Conservation (phyloP, 495 filamentous ascomycete genomes). For the Annulohypoxylon stygium region DNA sequence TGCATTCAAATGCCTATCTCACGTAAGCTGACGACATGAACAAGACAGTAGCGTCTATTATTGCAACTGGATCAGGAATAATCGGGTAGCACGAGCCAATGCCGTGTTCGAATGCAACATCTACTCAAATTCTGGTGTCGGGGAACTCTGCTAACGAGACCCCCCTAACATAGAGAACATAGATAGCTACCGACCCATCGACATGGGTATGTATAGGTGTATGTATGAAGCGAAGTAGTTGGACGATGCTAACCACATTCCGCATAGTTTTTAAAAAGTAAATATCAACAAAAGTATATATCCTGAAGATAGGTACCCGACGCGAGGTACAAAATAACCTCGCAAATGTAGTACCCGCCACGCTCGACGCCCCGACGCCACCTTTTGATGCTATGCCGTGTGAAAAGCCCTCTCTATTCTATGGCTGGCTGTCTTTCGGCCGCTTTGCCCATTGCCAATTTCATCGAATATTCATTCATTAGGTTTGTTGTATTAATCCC, state of each 20-base stretch:
- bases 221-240: slow-evolving; percentile 5
- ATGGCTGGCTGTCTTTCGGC: background rate
- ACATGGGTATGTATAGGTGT: background rate
- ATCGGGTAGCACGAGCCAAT: slow-evolving; percentile 1
- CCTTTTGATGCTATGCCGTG: slow-evolving; percentile 14
- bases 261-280: background rate
- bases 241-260: background rate
- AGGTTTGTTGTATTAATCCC: slow-evolving; percentile 6
- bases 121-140: background rate
- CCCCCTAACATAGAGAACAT: background rate
- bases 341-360: background rate
- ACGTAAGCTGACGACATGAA: slow-evolving; percentile 35
- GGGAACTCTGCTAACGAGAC: background rate
- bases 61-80: slow-evolving; percentile 12
- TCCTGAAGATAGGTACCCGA: background rate
- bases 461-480: slow-evolving; percentile 24
- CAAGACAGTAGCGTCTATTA: slow-evolving; percentile 18
- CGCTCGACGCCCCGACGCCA: slow-evolving; percentile 25
- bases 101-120: slow-evolving; percentile 5
- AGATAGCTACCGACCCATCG: background rate
- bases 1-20: slow-evolving; percentile 21
- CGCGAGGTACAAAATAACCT: background rate
- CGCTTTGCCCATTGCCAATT: slow-evolving; percentile 1
- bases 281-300: slow-evolving; percentile 11
- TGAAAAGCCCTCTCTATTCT: background rate